Conservation (phyloP, 148 eudicot genomes). For the Fallopia convolvulus region DNA sequence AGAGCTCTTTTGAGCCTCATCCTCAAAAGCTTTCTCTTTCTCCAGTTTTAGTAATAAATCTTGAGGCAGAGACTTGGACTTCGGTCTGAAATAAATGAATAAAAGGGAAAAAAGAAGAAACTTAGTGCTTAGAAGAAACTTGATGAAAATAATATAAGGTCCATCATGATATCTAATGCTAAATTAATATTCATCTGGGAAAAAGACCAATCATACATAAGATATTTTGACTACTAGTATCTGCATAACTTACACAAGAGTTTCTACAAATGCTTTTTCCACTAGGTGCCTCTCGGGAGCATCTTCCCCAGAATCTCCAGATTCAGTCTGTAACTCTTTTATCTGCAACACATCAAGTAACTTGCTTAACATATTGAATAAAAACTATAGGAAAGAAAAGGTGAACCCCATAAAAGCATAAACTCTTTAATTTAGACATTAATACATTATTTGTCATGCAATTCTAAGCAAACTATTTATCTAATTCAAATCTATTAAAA, state of each 20-base stretch:
- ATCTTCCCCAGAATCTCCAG: constrained; percentile 57
- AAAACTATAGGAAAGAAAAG: not conserved
- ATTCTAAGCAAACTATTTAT: not conserved
- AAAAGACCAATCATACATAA: not conserved
- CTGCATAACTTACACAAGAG: constrained; percentile 51
- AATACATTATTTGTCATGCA: not conserved
- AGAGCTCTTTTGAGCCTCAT: constrained; percentile 67
- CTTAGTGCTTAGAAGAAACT: not conserved
- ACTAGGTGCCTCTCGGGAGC: constrained; percentile 70
- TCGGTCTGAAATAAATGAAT: constrained; percentile 33
- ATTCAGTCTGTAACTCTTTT: constrained; percentile 46
- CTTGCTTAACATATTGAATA: not conserved
- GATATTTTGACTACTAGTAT: not conserved
- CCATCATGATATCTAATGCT: constrained; percentile 6
- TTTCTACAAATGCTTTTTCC: constrained; percentile 87
- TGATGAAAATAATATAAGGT: not conserved
- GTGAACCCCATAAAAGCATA: not conserved
- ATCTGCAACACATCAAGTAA: constrained; percentile 23
- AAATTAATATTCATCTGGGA: not conserved
- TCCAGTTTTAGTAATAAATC: constrained; percentile 65
- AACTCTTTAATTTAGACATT: not conserved
- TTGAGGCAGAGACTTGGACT: constrained; percentile 75
- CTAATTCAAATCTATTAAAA: not conserved
- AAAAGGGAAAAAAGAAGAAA: not conserved
- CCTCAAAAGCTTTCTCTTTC: constrained; percentile 53